These are phyloP conservation scores for Calonectria leucothoes DNA, from an alignment of 2,329 filamentous ascomycete genomes.

Conservation along the genomic window DNA sequence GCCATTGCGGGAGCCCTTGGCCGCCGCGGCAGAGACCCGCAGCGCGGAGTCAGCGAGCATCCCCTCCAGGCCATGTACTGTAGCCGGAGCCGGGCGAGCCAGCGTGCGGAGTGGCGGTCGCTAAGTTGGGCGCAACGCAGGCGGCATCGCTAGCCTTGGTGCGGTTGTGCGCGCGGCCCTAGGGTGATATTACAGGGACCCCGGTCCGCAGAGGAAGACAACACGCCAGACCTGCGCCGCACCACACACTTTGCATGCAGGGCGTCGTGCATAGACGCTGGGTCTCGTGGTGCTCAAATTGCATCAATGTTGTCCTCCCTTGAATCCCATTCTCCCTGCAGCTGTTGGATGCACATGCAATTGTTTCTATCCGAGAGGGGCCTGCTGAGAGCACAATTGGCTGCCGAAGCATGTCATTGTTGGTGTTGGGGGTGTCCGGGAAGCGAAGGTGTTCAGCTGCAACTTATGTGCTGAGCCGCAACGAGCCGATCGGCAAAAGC, in stretches of 20 bases:
- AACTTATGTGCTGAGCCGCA: background rate
- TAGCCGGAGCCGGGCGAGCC: conserved; percentile 30
- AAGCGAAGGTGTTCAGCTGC: background rate
- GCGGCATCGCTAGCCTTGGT: conserved; percentile 23
- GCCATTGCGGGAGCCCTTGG: conserved; percentile 23
- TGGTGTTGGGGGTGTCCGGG: background rate
- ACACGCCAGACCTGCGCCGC: conserved; percentile 38
- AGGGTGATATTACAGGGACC: conserved; percentile 33
- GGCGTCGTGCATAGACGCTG: conserved; percentile 45
- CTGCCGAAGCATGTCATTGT: background rate
- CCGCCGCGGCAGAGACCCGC: conserved; percentile 28
- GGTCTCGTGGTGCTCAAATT: conserved; percentile 44
- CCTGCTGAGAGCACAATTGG: background rate
- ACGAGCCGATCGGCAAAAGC: conserved; percentile 1
- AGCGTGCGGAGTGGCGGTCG: conserved; percentile 29
- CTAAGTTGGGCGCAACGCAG: conserved; percentile 26
- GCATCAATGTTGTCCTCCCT: conserved; percentile 25
- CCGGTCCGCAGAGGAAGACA: conserved; percentile 26
- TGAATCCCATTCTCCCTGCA: background rate
- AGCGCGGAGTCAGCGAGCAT: conserved; percentile 21
- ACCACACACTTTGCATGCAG: conserved; percentile 40
- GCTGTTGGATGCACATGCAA: background rate
- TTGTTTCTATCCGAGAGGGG: background rate
- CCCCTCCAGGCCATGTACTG: conserved; percentile 19
- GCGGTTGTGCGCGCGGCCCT: conserved; percentile 20